Base-by-base conservation (phyloP, 1,284 basidiomycete genomes). In the Neolentinus lepideus region DNA sequence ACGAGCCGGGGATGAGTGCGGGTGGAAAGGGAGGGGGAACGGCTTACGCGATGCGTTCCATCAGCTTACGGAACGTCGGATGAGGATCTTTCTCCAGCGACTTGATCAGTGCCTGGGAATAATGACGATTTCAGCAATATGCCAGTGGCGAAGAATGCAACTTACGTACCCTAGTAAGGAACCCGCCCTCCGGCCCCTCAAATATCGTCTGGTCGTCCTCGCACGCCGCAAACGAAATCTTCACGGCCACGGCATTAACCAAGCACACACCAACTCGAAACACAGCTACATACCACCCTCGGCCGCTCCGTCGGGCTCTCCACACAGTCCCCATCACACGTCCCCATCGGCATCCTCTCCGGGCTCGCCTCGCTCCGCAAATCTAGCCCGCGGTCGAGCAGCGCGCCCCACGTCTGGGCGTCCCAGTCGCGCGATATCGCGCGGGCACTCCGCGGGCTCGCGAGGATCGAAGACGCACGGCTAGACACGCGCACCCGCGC, bases 151-250 rank as follows among this genome's bases (percentile, higher is more conserved):
- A 21, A 19, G 36, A 14, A n/a, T 19, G 24, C 11, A 27, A n/a
- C 9, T 21, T 16, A 53, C 60, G 24, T 47, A 61, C 63, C 26
- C 57, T 53, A 31, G 62, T 52, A 46, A 64, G 63, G 3, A 63
- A 14, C 1, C 63, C 63, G 10, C 63, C 60, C 10, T 54, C 35
- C 3, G n/a, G 31, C n/a, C 45, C 12, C 26, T 59, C 58, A 22
- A 57, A 55, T 10, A 62, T 59, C 19, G 54, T 33, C 50, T 64
- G 60, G n/a, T 52, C 35, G 51, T 64, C 63, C 45, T 51, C 51
- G 45, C 62, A 63, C 14, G 63, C 62, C 8, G 61, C 56, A 62
- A 60, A 62, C 1, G 60, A 58, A 3, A 58, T 60, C 63, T 64
- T 29, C 2, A 55, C 16, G 35, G 12, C 14, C 12, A 10, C 33